Evolutionary conservation across 768 basidiomycete species (phyloP), one percentile per base, ranked within the genome.

Genomic region (Auricularia heimuer): DNA sequence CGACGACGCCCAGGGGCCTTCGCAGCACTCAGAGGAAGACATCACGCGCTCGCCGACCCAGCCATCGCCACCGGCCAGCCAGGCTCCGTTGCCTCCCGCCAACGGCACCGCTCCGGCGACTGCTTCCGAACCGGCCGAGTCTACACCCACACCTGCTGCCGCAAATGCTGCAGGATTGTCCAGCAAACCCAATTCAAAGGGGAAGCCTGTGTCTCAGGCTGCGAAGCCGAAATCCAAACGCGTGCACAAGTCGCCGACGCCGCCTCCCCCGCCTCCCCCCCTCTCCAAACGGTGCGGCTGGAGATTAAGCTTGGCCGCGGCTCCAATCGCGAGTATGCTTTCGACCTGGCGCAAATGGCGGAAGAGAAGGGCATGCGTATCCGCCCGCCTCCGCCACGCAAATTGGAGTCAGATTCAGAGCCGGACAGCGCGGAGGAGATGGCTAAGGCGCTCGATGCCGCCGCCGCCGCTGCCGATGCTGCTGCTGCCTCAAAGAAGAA

Each of bases 241-340:
- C 14, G 24, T 29, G 24, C 56, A 60, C 18, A 14, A 24, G 7
- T 85, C 87, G 0, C 86, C 87, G 10, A 82, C 85, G 3, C 84
- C 85, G 4, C 80, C 82, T 0, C 76, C 74, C 14, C 80, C 65
- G 62, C 78, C 72, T n/a, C 74, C 75, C 81, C 81, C 3, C 85
- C 82, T 0, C 74, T 85, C 18, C 77, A 80, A 63, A 92, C 90
- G 1, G 80, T 92, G 61, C 80, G 90, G 3, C 80, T 92, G 29
- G 79, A 86, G 3, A 89, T 92, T 70, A 73, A 61, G 8, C 81
- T 92, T 3, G 89, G 87, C 1, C 80, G 82, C 1, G 85, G 87
- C 68, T 92, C 91, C 73, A 87, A 88, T 65, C 85, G 91, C 58
- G 85, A 33, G 24, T 60, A 91, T 69, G 82, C 91, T 65, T 69